Percentiles rank a stretch among this genome's conserved stretches.
These are phyloP conservation scores for Gonium pectorale DNA, from an alignment of 139 green algal genomes.

Conservation along the genomic window DNA sequence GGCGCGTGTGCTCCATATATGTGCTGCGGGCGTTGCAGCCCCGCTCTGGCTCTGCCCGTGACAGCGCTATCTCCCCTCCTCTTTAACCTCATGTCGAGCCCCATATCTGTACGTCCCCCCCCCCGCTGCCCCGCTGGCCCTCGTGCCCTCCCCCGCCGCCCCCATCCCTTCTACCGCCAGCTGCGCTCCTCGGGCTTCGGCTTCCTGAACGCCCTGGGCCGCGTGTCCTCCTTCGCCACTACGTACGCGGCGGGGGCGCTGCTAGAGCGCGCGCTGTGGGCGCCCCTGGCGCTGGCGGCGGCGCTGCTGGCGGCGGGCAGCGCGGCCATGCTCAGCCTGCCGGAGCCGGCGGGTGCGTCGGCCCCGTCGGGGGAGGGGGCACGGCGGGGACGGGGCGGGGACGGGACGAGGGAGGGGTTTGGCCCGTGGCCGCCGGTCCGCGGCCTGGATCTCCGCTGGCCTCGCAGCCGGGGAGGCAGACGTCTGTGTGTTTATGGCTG, in stretches of 20 bases:
- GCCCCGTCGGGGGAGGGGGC: neutral
- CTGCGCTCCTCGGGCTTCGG: conserved; percentile 54
- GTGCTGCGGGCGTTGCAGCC: no score
- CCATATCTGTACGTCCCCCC: neutral
- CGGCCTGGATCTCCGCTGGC: neutral
- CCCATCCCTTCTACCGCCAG: conserved; percentile 5
- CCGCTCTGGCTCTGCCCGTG: no score
- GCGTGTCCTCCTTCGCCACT: conserved; percentile 44
- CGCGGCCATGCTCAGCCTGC: conserved; percentile 57
- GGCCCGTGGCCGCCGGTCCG: neutral
- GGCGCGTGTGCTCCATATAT: no score
- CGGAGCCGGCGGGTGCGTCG: conserved; percentile 27
- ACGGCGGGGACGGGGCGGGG: neutral
- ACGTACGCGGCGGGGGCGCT: conserved; percentile 49
- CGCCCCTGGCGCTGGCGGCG: conserved; percentile 59
- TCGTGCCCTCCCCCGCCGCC: neutral
- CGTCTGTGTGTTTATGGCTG: no score
- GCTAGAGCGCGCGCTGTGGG: conserved; percentile 50
- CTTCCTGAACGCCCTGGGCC: conserved; percentile 37
- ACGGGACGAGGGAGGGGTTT: neutral
- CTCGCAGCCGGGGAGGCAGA: no score
- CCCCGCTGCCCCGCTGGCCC: neutral
- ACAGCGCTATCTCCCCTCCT: no score
- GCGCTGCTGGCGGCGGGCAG: conserved; percentile 56
- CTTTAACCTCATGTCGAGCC: no score